phyloP scores from a whole-genome alignment of 108 stramenopile genomes.

The Tribonema minus region DNA sequence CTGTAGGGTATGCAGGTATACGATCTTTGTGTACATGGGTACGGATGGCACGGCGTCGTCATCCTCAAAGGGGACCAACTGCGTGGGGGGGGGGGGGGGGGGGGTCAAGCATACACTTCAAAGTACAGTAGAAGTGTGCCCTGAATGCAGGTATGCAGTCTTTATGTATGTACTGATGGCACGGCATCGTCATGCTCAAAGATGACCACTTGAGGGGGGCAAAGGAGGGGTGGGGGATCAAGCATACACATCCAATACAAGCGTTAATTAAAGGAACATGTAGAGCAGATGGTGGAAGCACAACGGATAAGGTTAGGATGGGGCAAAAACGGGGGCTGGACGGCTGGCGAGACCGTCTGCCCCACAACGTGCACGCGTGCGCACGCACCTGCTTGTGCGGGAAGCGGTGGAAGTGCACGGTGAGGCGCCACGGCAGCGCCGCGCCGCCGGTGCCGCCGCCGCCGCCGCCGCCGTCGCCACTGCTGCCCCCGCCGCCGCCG shows the following conservation, averaged over 20 bases:
- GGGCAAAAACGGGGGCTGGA: too few species aligned
- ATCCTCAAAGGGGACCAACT: background rate
- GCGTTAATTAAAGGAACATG: background rate
- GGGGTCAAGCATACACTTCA: background rate
- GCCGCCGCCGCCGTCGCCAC: background rate
- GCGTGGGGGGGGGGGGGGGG: background rate
- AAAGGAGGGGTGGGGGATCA: background rate
- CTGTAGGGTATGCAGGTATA: background rate
- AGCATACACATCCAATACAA: background rate
- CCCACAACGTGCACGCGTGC: too few species aligned
- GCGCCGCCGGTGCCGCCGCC: background rate
- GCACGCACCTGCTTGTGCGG: slow-evolving; percentile 13
- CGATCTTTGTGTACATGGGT: background rate
- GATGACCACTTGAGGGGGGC: too few species aligned
- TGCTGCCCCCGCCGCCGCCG: background rate
- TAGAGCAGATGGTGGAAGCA: too few species aligned
- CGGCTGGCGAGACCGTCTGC: too few species aligned
- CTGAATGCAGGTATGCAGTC: background rate
- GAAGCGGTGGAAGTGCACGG: slow-evolving; percentile 28
- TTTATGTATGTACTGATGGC: too few species aligned
- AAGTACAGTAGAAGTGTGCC: background rate
- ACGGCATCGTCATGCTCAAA: too few species aligned
- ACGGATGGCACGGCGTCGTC: background rate
- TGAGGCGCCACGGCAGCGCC: slow-evolving; percentile 20
- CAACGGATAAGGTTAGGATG: too few species aligned